A percentile compares a stretch with the other conserved stretches of the same genome.
These are phyloP conservation scores for Telopea speciosissima DNA, from an alignment of 177 flowering plant species.

Conservation along the genomic window DNA sequence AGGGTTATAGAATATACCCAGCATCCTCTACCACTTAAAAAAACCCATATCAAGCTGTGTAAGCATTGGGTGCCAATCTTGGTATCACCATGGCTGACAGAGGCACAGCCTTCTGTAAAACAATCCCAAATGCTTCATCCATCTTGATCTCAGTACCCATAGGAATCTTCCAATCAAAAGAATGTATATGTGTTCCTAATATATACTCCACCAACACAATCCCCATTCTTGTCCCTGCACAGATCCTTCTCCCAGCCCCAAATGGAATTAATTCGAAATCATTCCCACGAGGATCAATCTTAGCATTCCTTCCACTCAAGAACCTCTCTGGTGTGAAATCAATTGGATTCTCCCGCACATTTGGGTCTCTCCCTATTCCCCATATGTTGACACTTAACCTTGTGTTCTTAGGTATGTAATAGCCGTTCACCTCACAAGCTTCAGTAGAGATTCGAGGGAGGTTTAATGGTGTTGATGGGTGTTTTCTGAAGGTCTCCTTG, in stretches of 20 bases:
- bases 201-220: constrained; percentile 35
- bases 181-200: constrained; percentile 37
- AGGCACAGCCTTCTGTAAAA: constrained; percentile 35
- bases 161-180: constrained; percentile 42
- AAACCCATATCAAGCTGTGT: background rate
- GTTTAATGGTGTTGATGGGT: constrained; percentile 42
- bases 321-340: constrained; percentile 39
- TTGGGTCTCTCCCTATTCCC: constrained; percentile 46
- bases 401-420: constrained; percentile 36
- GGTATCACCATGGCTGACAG: constrained; percentile 19
- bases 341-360: constrained; percentile 36
- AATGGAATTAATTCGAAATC: constrained; percentile 47
- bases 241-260: constrained; percentile 44
- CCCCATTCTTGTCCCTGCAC: constrained; percentile 43
- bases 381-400: constrained; percentile 40
- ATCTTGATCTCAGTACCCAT: constrained; percentile 29
- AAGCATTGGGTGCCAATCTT: background rate
- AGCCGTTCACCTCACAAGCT: constrained; percentile 35
- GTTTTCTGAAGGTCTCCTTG: constrained; percentile 41
- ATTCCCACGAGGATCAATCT: constrained; percentile 39
- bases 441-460: constrained; percentile 31
- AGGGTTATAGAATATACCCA: no score
- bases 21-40: no score
- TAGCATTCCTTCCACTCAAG: constrained; percentile 15
- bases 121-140: constrained; percentile 44